phyloP scores from a whole-genome alignment of 495 filamentous ascomycete species.

The Podospora pseudoanserina region DNA sequence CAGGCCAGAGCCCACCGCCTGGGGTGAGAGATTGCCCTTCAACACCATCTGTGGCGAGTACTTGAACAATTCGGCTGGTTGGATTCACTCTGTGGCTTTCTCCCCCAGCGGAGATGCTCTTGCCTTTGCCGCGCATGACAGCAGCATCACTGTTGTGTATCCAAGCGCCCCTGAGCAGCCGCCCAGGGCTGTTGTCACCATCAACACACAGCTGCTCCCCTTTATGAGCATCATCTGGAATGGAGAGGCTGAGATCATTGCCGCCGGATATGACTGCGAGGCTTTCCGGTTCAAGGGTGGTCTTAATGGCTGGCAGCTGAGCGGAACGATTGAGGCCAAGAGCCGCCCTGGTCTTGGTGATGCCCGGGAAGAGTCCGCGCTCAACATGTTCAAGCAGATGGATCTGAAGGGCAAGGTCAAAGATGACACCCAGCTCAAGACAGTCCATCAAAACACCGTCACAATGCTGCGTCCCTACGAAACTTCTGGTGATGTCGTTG shows the following conservation, averaged over 20 bases:
- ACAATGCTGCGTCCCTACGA: conserved; percentile 75
- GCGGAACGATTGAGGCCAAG: conserved; percentile 79
- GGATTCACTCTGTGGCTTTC: conserved; percentile 89
- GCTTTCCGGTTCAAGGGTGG: conserved; percentile 86
- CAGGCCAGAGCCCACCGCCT: conserved; percentile 80
- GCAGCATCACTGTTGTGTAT: conserved; percentile 93
- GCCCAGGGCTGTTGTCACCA: conserved; percentile 79
- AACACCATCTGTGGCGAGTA: conserved; percentile 97
- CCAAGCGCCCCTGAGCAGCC: conserved; percentile 88
- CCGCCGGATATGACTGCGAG: conserved; percentile 94
- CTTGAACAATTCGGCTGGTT: conserved; percentile 90
- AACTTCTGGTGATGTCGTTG: conserved; percentile 57
- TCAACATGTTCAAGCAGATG: conserved; percentile 99
- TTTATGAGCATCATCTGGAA: conserved; percentile 92
- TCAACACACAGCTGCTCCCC: conserved; percentile 83
- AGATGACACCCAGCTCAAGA: conserved; percentile 90
- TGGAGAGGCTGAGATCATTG: conserved; percentile 88
- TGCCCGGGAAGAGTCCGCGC: conserved; percentile 63
- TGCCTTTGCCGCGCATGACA: conserved; percentile 90
- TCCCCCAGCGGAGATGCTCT: conserved; percentile 87
- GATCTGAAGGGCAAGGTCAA: conserved; percentile 87
- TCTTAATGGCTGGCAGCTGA: conserved; percentile 77
- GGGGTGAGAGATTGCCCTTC: conserved; percentile 94
- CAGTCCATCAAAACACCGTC: conserved; percentile 96
- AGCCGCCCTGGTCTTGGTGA: conserved; percentile 54